Conservation (phyloP, 1,284 basidiomycete genomes). For the Boletus nobilissimus region DNA sequence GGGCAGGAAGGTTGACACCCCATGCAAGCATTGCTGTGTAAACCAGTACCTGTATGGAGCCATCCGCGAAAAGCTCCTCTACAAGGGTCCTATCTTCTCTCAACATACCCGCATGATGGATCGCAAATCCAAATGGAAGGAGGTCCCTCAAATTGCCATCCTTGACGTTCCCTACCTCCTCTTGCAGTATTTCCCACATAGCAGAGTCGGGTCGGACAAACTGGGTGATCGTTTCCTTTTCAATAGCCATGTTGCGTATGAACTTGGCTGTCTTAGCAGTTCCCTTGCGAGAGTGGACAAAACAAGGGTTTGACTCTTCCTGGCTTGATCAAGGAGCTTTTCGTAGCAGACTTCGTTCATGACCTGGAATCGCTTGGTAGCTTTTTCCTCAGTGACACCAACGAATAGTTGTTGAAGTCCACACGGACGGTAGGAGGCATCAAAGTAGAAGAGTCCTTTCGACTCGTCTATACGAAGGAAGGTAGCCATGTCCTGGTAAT, state of each 20-base stretch:
- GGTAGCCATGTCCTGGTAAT: constrained; percentile 98
- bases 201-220: constrained; percentile 94
- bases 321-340: constrained; percentile 94
- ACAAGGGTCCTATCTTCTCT: constrained; percentile 92
- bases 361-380: constrained; percentile 97
- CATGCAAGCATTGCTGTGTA: constrained; percentile 99
- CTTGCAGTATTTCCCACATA: constrained; percentile 86
- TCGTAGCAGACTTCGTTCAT: constrained; percentile 99
- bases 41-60: constrained; percentile 93
- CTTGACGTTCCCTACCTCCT: constrained; percentile 86
- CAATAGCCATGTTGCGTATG: constrained; percentile 94
- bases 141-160: constrained; percentile 90
- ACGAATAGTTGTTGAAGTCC: constrained; percentile 94
- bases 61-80: constrained; percentile 95
- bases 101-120: constrained; percentile 99
- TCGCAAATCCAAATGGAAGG: constrained; percentile 96
- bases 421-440: constrained; percentile 92
- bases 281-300: constrained; percentile 95
- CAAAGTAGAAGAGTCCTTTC: constrained; percentile 97
- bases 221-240: constrained; percentile 95
- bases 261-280: constrained; percentile 98
- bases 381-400: constrained; percentile 99
- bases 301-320: constrained; percentile 91
- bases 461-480: constrained; percentile 96
- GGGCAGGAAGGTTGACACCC: constrained; percentile 99